Percentiles rank a stretch among this genome's conserved stretches.
These are phyloP conservation scores for Cladosporium austrohemisphaericum DNA, from an alignment of 2,329 filamentous ascomycete species.

Conservation along the genomic window DNA sequence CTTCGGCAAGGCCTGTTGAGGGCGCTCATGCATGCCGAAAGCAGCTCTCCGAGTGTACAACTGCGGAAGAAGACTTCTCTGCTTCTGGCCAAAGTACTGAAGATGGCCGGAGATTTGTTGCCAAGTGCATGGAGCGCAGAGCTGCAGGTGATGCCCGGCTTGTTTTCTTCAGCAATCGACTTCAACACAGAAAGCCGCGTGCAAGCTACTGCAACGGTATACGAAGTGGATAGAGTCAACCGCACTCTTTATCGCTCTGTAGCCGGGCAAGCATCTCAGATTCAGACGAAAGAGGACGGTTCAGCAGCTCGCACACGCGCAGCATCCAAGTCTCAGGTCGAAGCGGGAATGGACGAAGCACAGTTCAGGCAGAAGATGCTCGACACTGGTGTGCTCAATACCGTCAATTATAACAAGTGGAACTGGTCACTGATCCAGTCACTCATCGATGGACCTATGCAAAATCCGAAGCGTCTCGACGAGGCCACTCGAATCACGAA, in stretches of 20 bases:
- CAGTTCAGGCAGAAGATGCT: slow-evolving; percentile 61
- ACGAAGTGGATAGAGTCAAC: slow-evolving; percentile 97
- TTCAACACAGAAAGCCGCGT: slow-evolving; percentile 71
- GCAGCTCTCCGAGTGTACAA: slow-evolving; percentile 63
- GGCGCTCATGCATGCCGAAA: slow-evolving; percentile 57
- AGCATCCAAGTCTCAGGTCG: slow-evolving; percentile 53
- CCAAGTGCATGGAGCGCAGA: slow-evolving; percentile 78
- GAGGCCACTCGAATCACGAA: slow-evolving; percentile 94
- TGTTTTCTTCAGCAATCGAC: slow-evolving; percentile 72
- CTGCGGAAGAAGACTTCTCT: slow-evolving; percentile 86
- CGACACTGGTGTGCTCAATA: slow-evolving; percentile 81
- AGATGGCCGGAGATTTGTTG: slow-evolving; percentile 79
- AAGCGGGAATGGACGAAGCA: slow-evolving; percentile 59
- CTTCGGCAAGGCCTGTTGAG: slow-evolving; percentile 70
- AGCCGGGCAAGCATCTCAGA: slow-evolving; percentile 31
- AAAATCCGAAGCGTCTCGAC: slow-evolving; percentile 85
- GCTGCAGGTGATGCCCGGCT: slow-evolving; percentile 80
- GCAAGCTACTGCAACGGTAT: slow-evolving; percentile 83
- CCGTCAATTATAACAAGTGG: slow-evolving; percentile 91
- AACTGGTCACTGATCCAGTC: slow-evolving; percentile 91
- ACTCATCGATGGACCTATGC: slow-evolving; percentile 87
- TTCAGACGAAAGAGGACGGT: slow-evolving; percentile 28
- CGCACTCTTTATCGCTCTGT: slow-evolving; percentile 81
- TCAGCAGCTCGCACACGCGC: slow-evolving; percentile 39
- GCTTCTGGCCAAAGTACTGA: slow-evolving; percentile 84